These are phyloP conservation scores for Podaxis sp. DNA, from an alignment of 768 basidiomycete species.

Conservation along the genomic window DNA sequence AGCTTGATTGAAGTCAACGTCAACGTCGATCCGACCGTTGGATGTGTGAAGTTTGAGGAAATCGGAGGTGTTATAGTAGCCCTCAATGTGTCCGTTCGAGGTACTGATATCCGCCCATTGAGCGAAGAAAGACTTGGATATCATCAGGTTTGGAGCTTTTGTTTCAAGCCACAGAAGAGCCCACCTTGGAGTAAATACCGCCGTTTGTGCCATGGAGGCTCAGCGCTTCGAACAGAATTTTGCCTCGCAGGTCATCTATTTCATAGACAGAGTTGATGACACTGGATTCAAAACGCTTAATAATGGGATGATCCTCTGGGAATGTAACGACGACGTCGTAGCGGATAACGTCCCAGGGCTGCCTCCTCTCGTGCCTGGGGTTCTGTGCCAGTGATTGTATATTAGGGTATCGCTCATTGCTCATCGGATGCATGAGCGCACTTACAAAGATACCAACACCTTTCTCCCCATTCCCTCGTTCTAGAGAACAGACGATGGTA, in stretches of 20 bases:
- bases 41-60: neutral
- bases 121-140: constrained; percentile 2
- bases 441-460: constrained; percentile 14
- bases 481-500: constrained; percentile 8
- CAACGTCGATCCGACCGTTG: constrained; percentile 5
- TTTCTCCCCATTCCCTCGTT: constrained; percentile 2
- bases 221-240: constrained; percentile 1
- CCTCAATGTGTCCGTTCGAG: constrained; percentile 2
- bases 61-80: constrained; percentile 7
- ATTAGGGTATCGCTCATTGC: neutral
- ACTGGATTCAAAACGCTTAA: constrained; percentile 6
- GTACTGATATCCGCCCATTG: constrained; percentile 5
- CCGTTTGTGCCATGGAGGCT: constrained; percentile 8
- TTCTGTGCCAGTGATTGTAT: neutral
- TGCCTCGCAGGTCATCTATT: constrained; percentile 5
- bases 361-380: neutral
- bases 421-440: neutral
- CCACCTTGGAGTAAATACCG: neutral
- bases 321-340: constrained; percentile 8
- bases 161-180: neutral
- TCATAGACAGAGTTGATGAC: neutral
- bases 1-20: constrained; percentile 9
- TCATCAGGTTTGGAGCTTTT: neutral
- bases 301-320: constrained; percentile 5
- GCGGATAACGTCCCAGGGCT: neutral